Base-by-base conservation (phyloP, 2,329 filamentous ascomycete genomes). In the Penicillium digitatum region DNA sequence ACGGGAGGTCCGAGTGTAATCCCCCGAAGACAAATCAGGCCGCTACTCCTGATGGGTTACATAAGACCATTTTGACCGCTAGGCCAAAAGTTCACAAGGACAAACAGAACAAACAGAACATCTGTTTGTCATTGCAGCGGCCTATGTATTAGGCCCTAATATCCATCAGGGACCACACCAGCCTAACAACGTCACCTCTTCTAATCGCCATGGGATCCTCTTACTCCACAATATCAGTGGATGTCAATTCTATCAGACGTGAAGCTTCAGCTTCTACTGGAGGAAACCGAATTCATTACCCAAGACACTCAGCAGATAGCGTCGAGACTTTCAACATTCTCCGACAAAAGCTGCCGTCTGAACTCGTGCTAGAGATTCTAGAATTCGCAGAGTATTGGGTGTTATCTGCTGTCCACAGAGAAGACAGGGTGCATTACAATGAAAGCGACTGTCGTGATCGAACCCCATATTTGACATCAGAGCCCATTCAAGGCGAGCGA, bases 301-400 rank as follows among this genome's bases (percentile, higher is more conserved):
- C 56, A 20, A 52, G 52, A 24, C 22, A 53, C 24, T 31, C 44
- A 29, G 39, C 32, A n/a, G 48, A 58, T 44, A 53, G 39, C 5
- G 14, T 46, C 14, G 24, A 40, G 12, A 42, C 26, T 18, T 47
- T 52, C 24, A 45, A 56, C 38, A 49, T 45, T 14, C 44, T 58
- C n/a, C 52, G 43, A 16, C 47, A 52, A 20, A 31, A 31, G 34
- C 39, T 58, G 6, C 56, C 56, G 3, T 39, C 54, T 12, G 56
- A 58, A 39, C 44, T 58, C 26, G 49, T 42, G 5, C 29, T 58
- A 8, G 29, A 44, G 11, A 45, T 59, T 16, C 16, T 57, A 31
- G 49, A 44, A 27, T 45, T 52, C 7, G 50, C 54, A 27, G 26
- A 54, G 27, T 54, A 59, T 22, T 59, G 57, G 54, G 11, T 59